phyloP scores from a whole-genome alignment of 768 basidiomycete species.

The Dioszegia crocea region DNA sequence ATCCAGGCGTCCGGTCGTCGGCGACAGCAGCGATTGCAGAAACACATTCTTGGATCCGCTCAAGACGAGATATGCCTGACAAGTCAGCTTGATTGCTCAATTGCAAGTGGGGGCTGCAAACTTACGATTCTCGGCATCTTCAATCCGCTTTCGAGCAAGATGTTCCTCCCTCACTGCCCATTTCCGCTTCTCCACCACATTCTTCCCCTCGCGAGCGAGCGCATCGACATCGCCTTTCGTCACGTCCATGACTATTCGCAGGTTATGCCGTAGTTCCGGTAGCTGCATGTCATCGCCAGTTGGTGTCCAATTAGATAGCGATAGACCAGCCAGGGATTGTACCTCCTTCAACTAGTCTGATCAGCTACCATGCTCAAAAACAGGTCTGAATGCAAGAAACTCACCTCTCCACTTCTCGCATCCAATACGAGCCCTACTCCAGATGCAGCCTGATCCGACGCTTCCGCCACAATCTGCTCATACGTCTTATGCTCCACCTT shows the following conservation, averaged over 20 bases:
- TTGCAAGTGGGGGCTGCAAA: not conserved
- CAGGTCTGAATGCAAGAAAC: conserved; percentile 50
- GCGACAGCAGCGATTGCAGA: conserved; percentile 69
- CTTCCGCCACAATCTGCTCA: conserved; percentile 88
- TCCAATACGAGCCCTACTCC: conserved; percentile 87
- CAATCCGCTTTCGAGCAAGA: conserved; percentile 64
- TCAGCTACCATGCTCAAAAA: not conserved
- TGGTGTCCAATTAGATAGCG: conserved; percentile 71
- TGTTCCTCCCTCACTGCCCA: conserved; percentile 68
- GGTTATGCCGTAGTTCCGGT: conserved; percentile 94
- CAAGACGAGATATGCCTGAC: conserved; percentile 71
- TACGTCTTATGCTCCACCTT: conserved; percentile 93
- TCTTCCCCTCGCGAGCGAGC: conserved; percentile 82
- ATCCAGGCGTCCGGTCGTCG: conserved; percentile 30
- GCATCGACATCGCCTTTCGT: conserved; percentile 81
- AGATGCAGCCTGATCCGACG: conserved; percentile 56
- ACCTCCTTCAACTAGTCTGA: conserved; percentile 71
- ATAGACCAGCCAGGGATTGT: conserved; percentile 72
- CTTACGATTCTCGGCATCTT: conserved; percentile 70
- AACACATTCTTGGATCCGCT: conserved; percentile 59
- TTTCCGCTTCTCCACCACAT: conserved; percentile 71
- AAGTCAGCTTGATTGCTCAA: conserved; percentile 2
- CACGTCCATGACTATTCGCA: conserved; percentile 76
- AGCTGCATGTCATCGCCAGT: conserved; percentile 80
- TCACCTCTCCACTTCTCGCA: conserved; percentile 83